Base-by-base conservation (phyloP, 2,329 filamentous ascomycete species). In the Penicillium fuscoglaucum region DNA sequence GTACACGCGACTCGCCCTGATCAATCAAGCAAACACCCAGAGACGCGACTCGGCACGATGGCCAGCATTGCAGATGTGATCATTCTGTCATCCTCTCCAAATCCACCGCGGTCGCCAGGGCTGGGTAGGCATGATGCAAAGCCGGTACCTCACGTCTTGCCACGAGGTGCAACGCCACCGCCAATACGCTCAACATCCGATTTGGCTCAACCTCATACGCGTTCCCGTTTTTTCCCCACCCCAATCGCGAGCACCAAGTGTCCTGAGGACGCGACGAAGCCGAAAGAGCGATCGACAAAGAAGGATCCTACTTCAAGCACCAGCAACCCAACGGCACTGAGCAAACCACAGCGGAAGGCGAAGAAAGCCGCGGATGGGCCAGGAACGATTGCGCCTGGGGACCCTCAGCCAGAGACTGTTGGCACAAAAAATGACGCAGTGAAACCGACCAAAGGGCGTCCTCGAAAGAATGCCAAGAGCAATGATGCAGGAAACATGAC, bases 61-160 rank as follows among this genome's bases (percentile, higher is more conserved):
- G 65, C 68, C 59, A 68, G 67, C 55, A 66, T 69, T 50, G 62
- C 71, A 15, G 70, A 78, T 37, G 66, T 77, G 52, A 72, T 77
- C 55, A 59, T 77, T 55, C 65, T 79, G 51, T 77, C 76, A 28
- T 79, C 77, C 19, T 78, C 78, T 5, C 76, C 78, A 28, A 70
- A 70, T 37, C 66, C 73, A 63, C 64, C 70, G 50, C 63, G 57
- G 44, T 69, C 63, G 17, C 72, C 76, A 66, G 69, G 66, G 58
- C 74, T 70, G 46, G 41, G 60, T 47, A 37, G 56, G 24, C 57
- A 63, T 47, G 61, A 62, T 52, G 21, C 52, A 10, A 61, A 62
- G 26, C 60, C 52, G 17, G 31, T 61, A 6, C 55, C 63, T 43
- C 61, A 52, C 7, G n/a, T 63, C 12, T 65, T 63, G 39, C 69